These are phyloP conservation scores for Pseudogymnoascus verrucosus DNA, from an alignment of 2,329 filamentous ascomycete species.

Conservation along the genomic window DNA sequence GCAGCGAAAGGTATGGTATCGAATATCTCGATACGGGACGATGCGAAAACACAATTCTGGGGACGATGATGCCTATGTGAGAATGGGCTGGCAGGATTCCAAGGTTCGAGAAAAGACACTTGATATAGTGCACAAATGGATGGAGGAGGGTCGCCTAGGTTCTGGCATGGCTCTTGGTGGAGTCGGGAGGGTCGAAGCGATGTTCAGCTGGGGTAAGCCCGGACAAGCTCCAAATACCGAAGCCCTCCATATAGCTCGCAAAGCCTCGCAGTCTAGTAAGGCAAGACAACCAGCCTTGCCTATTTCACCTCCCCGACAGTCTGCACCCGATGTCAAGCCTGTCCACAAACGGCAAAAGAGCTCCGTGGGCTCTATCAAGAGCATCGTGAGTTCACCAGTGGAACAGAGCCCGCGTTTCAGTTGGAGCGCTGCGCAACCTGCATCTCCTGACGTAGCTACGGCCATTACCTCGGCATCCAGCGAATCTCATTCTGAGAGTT, in stretches of 20 bases:
- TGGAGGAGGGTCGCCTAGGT: constrained; percentile 54
- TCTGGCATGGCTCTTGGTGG: constrained; percentile 41
- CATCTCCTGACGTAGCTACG: not conserved
- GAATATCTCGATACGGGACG: constrained; percentile 52
- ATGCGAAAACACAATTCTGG: constrained; percentile 48
- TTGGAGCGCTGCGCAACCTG: not conserved
- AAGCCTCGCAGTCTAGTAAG: not conserved
- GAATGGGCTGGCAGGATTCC: constrained; percentile 50
- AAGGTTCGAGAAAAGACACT: constrained; percentile 45
- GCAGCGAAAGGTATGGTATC: constrained; percentile 58
- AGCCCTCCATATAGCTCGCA: not conserved
- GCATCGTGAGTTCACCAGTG: not conserved
- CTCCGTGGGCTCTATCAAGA: not conserved
- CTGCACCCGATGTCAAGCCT: not conserved
- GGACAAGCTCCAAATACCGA: not conserved
- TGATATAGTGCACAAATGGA: constrained; percentile 55
- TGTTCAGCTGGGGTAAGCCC: constrained; percentile 47
- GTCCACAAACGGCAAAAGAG: not conserved
- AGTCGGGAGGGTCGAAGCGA: constrained; percentile 38
- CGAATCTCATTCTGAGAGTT: not conserved
- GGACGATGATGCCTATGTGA: constrained; percentile 51
- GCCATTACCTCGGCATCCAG: not conserved
- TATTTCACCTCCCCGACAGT: not conserved
- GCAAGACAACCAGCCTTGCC: not conserved
- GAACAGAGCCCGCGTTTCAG: not conserved